Percentiles rank a stretch among this genome's conserved stretches.
Evolutionary conservation across 2,329 filamentous ascomycete genomes (phyloP).

Genomic region (Emericellopsis cladophorae): DNA sequence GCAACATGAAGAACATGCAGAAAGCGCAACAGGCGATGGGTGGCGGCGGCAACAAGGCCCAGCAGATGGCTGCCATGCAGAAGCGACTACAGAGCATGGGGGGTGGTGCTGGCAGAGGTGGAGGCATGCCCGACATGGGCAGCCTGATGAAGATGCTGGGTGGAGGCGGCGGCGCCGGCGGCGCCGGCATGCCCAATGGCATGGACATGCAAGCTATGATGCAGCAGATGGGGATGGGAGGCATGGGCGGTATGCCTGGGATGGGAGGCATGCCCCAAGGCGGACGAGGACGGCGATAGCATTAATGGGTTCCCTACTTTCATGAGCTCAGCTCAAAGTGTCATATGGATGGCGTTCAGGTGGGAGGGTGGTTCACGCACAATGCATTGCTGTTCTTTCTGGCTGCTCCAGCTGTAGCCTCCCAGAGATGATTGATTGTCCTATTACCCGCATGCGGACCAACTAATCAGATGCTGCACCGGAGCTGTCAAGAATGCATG

Average conservation of each 20-base stretch:
- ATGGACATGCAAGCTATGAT: constrained; percentile 74
- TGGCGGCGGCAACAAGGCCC: constrained; percentile 69
- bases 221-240: constrained; percentile 55
- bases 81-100: constrained; percentile 91
- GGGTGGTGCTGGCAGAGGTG: constrained; percentile 46
- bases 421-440: no score
- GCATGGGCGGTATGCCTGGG: constrained; percentile 32
- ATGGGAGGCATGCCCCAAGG: constrained; percentile 17
- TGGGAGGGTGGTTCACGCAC: background rate
- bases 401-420: no score
- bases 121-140: constrained; percentile 68
- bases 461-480: no score
- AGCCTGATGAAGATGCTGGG: constrained; percentile 89
- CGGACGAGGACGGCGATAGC: constrained; percentile 17
- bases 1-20: constrained; percentile 96
- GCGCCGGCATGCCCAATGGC: constrained; percentile 55
- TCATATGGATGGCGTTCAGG: background rate
- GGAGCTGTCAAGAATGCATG: no score
- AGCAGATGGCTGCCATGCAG: constrained; percentile 95
- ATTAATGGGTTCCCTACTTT: background rate
- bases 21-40: constrained; percentile 83
- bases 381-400: background rate
- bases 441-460: no score
- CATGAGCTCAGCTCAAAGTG: background rate
- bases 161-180: constrained; percentile 48